Percentiles rank a stretch among this genome's conserved stretches.
phyloP scores from a whole-genome alignment of 345 rosid species.

The Iberis pinnata region DNA sequence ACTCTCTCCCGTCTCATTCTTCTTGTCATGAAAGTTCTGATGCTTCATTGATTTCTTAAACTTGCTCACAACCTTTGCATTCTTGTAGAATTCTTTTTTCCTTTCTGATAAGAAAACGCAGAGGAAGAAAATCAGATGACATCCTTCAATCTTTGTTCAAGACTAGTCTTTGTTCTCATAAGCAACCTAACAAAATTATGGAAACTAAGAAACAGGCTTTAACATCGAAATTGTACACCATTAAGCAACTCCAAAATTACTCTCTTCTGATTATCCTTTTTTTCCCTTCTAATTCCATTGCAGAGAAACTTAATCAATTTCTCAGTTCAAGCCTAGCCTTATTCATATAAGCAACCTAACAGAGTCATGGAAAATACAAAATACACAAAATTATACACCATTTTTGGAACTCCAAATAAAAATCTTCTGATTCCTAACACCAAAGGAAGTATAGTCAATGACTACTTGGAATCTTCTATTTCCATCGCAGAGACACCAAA shows the following conservation, averaged over 20 bases:
- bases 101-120: slow-evolving; percentile 38
- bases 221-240: too few species aligned
- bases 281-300: too few species aligned
- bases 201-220: background rate
- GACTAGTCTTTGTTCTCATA: background rate
- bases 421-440: too few species aligned
- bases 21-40: slow-evolving; percentile 31
- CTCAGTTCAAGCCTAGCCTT: slow-evolving; percentile 1
- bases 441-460: too few species aligned
- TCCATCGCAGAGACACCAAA: too few species aligned
- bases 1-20: slow-evolving; percentile 26
- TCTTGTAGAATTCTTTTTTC: slow-evolving; percentile 69
- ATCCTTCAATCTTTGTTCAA: background rate
- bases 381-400: background rate
- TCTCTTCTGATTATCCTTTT: too few species aligned
- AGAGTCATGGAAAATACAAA: background rate
- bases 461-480: too few species aligned
- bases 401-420: too few species aligned
- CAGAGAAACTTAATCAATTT: too few species aligned
- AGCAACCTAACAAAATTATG: background rate
- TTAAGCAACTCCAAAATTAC: too few species aligned
- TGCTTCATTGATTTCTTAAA: slow-evolving; percentile 52
- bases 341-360: background rate
- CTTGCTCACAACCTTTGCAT: slow-evolving; percentile 68
- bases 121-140: background rate